Evolutionary conservation across 208 protist species (phyloP), one percentile per base, ranked within the genome.

Genomic region (Crithidia sp.): DNA sequence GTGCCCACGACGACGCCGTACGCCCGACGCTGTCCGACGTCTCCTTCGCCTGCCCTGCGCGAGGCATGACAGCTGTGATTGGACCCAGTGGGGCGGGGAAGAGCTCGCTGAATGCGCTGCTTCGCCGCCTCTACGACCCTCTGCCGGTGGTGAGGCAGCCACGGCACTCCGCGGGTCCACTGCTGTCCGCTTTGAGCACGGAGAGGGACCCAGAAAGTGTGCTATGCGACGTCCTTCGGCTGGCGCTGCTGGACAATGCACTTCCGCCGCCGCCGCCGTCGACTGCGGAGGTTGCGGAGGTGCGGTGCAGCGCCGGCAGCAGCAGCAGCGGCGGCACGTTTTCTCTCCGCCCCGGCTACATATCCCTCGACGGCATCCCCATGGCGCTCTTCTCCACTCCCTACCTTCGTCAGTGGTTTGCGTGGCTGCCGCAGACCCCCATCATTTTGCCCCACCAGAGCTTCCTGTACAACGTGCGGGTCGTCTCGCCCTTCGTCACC

Each of bases 11-110:
- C 47, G 37, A 41, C n/a, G 36, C 54, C 16, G 55, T 69, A 47
- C 69, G 61, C 12, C 64, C 69, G 2, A 77, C 74, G 0, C 65
- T 86, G 56, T 16, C 53, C 3, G 70, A 84, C 50, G 59, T 67
- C n/a, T 67, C 37, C 39, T 71, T 79, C 17, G 6, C 8, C 7
- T 91, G 76, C 64, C 85, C 81, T 2, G 75, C 79, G 0, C 54
- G 17, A 10, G 74, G 77, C 47, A 89, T 86, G 70, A 88, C 84
- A 17, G 90, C 80, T 8, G 59, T 98, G 2, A 79, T 96, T 12
- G 95, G 95, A 7, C 82, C 49, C 36, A 89, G 82, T 36, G 95
- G 95, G 13, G 86, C 83, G 36, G 94, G 94, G 36, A 98, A 98
- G 79, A 89, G 77, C 43, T 94, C 92, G 6, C 54, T 93, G 6